Percentiles rank a stretch among this genome's conserved stretches.
Evolutionary conservation across 495 filamentous ascomycete genomes (phyloP).

Genomic region (Cercophora sp.): DNA sequence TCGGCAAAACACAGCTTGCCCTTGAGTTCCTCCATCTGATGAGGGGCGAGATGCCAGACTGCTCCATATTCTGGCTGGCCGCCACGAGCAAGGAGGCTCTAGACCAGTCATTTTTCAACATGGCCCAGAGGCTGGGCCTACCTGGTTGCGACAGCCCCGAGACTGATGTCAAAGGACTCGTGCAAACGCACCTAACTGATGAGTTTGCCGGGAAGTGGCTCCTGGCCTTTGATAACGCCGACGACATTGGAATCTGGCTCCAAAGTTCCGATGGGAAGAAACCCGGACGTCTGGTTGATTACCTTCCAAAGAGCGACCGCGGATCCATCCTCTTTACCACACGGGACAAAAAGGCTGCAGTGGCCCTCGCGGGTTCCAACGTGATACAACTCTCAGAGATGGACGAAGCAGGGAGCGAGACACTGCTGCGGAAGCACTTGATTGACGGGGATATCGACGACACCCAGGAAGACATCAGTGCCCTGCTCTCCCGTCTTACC

Average conservation of each 20-base stretch:
- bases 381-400: conserved; percentile 21
- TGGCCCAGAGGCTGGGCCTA: conserved; percentile 32
- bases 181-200: conserved; percentile 31
- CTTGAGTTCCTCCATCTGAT: conserved; percentile 48
- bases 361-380: not conserved
- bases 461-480: conserved; percentile 10
- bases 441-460: conserved; percentile 12
- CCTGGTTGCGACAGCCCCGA: conserved; percentile 24
- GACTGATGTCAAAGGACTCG: conserved; percentile 31
- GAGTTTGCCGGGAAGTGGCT: conserved; percentile 20
- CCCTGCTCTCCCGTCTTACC: conserved; percentile 34
- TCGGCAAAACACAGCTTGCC: conserved; percentile 51
- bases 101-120: conserved; percentile 38
- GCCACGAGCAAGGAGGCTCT: conserved; percentile 33
- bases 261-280: not conserved
- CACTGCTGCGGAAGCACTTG: not conserved
- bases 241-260: not conserved
- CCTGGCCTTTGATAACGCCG: not conserved
- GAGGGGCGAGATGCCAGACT: conserved; percentile 28
- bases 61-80: conserved; percentile 46
- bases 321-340: not conserved
- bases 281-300: not conserved
- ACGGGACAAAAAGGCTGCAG: not conserved
- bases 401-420: conserved; percentile 10
- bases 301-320: not conserved